These are phyloP conservation scores for Alternaria arborescens DNA, from an alignment of 2,329 filamentous ascomycete species.

Conservation along the genomic window DNA sequence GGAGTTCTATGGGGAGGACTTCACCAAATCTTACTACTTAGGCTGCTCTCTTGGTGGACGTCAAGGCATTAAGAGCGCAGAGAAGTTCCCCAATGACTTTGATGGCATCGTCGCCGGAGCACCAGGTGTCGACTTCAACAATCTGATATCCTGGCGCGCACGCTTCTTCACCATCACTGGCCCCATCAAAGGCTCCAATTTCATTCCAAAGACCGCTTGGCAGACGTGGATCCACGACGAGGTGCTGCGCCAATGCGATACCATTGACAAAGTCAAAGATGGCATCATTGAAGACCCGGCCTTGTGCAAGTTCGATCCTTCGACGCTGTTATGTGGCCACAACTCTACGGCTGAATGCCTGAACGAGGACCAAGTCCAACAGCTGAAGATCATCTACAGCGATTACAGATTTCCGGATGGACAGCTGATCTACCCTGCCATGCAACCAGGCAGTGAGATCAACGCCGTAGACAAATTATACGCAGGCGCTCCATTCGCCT, in stretches of 20 bases:
- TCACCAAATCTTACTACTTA: slow-evolving; percentile 51
- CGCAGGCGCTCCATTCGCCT: slow-evolving; percentile 48
- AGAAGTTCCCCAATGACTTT: slow-evolving; percentile 44
- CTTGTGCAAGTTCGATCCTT: slow-evolving; percentile 49
- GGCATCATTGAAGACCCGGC: slow-evolving; percentile 58
- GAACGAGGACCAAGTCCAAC: slow-evolving; percentile 52
- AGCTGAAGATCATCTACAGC: slow-evolving; percentile 55
- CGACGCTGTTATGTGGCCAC: slow-evolving; percentile 46
- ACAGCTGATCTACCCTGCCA: slow-evolving; percentile 57
- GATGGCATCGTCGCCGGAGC: slow-evolving; percentile 48
- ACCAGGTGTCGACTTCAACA: slow-evolving; percentile 43
- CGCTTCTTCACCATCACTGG: slow-evolving; percentile 44
- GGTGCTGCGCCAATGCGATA: slow-evolving; percentile 60
- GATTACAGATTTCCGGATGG: slow-evolving; percentile 54
- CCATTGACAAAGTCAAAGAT: slow-evolving; percentile 58
- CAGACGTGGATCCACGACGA: slow-evolving; percentile 52
- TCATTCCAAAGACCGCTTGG: slow-evolving; percentile 34
- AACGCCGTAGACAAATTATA: slow-evolving; percentile 50
- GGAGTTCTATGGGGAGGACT: slow-evolving; percentile 48
- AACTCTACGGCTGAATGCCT: slow-evolving; percentile 51
- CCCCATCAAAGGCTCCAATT: slow-evolving; percentile 27
- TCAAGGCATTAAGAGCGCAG: slow-evolving; percentile 41
- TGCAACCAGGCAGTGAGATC: slow-evolving; percentile 58
- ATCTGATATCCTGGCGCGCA: slow-evolving; percentile 39
- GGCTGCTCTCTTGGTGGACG: slow-evolving; percentile 49